Evolutionary conservation across 83 land plant genomes (phyloP).

Genomic region (Larix sibirica): DNA sequence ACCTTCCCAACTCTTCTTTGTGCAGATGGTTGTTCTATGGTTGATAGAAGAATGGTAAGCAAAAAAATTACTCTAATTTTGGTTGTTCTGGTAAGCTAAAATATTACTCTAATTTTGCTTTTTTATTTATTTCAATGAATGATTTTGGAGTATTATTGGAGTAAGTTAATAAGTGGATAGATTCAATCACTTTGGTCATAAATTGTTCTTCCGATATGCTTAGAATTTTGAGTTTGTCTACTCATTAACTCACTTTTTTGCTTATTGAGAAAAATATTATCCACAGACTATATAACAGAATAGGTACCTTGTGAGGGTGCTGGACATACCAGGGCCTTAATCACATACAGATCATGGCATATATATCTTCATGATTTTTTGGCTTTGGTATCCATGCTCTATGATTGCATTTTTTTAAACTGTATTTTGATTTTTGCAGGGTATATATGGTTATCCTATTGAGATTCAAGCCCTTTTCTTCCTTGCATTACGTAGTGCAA

Average conservation of each 20-base stretch:
- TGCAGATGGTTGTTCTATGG: conserved; percentile 46
- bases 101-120: no score
- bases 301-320: neutral
- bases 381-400: neutral
- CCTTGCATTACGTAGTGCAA: conserved; percentile 35
- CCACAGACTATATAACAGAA: neutral
- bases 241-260: no score
- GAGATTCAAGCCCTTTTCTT: conserved; percentile 48
- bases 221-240: no score
- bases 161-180: no score
- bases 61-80: neutral
- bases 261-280: no score
- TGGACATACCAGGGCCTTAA: neutral
- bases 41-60: conserved; percentile 48
- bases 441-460: conserved; percentile 44
- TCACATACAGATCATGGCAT: neutral
- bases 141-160: no score
- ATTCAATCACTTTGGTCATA: no score
- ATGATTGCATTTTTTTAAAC: neutral
- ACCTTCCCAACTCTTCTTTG: conserved; percentile 68
- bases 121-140: no score
- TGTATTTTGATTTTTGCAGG: conserved; percentile 20
- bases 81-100: conserved; percentile 18
- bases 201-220: no score
- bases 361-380: neutral